Evolutionary conservation across 2,329 filamentous ascomycete genomes (phyloP), one percentile per base, ranked within the genome.

Genomic region (Epichloe typhina): DNA sequence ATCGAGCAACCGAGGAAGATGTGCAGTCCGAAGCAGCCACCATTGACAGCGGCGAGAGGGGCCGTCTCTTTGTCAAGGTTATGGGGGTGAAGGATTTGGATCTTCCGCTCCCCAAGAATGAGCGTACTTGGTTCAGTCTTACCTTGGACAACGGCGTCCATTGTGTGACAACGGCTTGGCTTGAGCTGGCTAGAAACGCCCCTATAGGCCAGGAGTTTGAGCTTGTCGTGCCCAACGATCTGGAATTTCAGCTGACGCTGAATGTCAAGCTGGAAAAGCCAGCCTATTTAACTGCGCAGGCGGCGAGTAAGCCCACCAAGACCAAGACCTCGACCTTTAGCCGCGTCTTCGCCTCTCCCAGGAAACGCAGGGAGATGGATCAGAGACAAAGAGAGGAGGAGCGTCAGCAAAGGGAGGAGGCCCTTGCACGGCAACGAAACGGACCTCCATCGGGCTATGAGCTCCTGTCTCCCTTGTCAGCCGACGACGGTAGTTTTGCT

Each of bases 171-270:
- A 98, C 93, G 3, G 84, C 89, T 0, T 96, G 89, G 87, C 75
- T 97, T 8, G 93, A 98, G 66, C 75, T 98, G 53, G 89, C 88
- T 19, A 86, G 86, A 59, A 91, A 86, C 53, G 91, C 93, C 2
- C 89, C 93, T 0, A 97, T 98, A 58, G 93, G 91, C 6, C 93
- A 98, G 63, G 93, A 98, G 65, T 98, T 98, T 60, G 93, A 98
- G 70, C 82, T 98, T 43, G 90, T 97, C 35, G 93, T 98, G 26
- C 84, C 94, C 47, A 93, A 95, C 59, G 93, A 98, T 59, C 80
- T 98, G n/a, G 93, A 98, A 66, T 98, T 98, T 71, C 93, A 98
- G 68, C 79, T 98, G 39, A 97, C 93, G 0, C 78, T 98, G 13
- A 95, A 96, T 58, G 94, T 95, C 56, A 96, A 96, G 72, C 76